phyloP scores from a whole-genome alignment of 306 rosid genomes.

The Sophora flavescens region DNA sequence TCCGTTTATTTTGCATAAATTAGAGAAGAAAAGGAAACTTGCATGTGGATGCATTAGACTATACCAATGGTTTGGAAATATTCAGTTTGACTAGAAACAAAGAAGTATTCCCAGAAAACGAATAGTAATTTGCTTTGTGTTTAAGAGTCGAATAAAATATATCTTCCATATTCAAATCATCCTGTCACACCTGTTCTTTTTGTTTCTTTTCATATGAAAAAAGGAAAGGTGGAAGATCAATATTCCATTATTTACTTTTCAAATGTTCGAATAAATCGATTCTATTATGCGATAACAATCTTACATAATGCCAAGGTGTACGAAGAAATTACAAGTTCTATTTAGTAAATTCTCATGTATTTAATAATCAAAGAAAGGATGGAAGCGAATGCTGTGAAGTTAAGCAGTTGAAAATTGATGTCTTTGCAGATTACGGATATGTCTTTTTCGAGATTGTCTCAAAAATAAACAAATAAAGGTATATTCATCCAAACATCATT shows the following conservation, averaged over 20 bases:
- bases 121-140: constrained; percentile 44
- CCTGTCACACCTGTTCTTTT: constrained; percentile 38
- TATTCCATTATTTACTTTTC: constrained; percentile 41
- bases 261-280: not conserved
- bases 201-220: constrained; percentile 43
- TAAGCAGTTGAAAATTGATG: too few species aligned
- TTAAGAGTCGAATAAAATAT: constrained; percentile 42
- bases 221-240: constrained; percentile 44
- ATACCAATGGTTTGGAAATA: constrained; percentile 36
- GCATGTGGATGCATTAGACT: not conserved
- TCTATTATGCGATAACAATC: not conserved
- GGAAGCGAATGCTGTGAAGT: too few species aligned
- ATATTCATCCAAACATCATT: too few species aligned
- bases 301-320: not conserved
- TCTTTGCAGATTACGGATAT: too few species aligned
- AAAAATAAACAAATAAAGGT: too few species aligned
- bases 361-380: not conserved
- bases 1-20: not conserved
- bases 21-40: constrained; percentile 27
- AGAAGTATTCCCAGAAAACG: constrained; percentile 41
- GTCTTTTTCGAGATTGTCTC: too few species aligned
- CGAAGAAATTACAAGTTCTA: not conserved
- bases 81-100: constrained; percentile 27
- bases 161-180: constrained; percentile 40
- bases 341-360: not conserved